A percentile compares a stretch with the other conserved stretches of the same genome.
Evolutionary conservation across 2,329 filamentous ascomycete species (phyloP).

Genomic region (Raffaelea albimanens): DNA sequence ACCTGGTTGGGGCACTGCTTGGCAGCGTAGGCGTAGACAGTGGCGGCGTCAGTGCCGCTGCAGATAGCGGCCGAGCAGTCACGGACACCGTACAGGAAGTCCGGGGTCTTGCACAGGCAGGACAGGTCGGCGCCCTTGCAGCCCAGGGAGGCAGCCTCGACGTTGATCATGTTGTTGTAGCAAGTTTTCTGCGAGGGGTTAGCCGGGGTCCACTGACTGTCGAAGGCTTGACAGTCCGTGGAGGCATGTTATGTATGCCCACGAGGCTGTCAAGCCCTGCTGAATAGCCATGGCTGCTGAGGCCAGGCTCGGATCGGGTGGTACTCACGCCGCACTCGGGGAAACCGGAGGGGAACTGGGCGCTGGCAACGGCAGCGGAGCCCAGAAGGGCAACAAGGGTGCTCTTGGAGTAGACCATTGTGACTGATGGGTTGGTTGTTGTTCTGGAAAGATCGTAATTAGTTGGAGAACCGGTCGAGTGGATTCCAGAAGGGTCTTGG

Average conservation of each 20-base stretch:
- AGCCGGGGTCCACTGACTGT: not conserved
- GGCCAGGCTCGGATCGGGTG: too few species aligned
- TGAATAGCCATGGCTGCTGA: too few species aligned
- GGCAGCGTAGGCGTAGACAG: conserved; percentile 29
- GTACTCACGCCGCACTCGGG: conserved; percentile 44
- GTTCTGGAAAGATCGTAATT: not conserved
- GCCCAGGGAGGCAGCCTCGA: conserved; percentile 32
- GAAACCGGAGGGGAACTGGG: conserved; percentile 32
- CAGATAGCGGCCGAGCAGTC: conserved; percentile 39
- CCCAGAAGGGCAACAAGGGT: conserved; percentile 26
- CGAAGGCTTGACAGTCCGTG: not conserved
- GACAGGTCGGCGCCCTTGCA: conserved; percentile 30
- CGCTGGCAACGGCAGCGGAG: conserved; percentile 25
- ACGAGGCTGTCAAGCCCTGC: too few species aligned
- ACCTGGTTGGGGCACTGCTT: too few species aligned
- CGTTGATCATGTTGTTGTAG: conserved; percentile 38
- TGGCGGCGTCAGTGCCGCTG: conserved; percentile 21
- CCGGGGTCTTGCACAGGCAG: conserved; percentile 36
- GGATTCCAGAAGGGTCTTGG: not conserved
- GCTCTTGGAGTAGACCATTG: conserved; percentile 26
- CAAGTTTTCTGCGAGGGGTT: conserved; percentile 29
- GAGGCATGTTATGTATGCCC: too few species aligned
- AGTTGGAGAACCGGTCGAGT: not conserved
- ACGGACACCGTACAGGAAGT: conserved; percentile 40
- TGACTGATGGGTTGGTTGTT: conserved; percentile 46